Base-by-base conservation (phyloP, 1,139 yeast genomes). In the Kodamaea plutei region DNA sequence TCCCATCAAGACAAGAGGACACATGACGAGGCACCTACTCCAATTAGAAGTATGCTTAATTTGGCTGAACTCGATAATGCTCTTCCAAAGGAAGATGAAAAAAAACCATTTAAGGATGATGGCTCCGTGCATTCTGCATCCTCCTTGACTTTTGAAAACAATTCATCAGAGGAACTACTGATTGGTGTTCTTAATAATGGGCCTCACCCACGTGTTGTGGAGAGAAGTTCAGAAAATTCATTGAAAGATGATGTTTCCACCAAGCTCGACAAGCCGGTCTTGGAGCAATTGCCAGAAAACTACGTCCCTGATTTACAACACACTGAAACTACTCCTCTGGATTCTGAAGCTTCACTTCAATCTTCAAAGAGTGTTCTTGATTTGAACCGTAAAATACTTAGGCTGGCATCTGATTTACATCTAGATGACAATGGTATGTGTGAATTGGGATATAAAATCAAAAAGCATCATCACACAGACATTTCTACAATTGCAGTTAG, bases 381-480 rank as follows among this genome's bases (percentile, higher is more conserved):
- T 23, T 31, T 35, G 24, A 30, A 28, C 21, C 20, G 27, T 5
- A 30, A 30, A 20, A 29, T 35, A 4, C 27, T 35, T 15, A 34
- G 40, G 19, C 29, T 33, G 28, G 17, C 33, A 24, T 37, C 48
- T 7, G 50, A 48, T 24, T 29, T 55, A 19, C 49, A 44, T 22
- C 30, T 63, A 16, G 70, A 63, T 31, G 34, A 48, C 16, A 50
- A 44, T 36, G 72, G 73, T 3, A 32, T 48, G 28, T 66, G 73
- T 42, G 67, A 66, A 20, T 56, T 68, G 35, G 75, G 75, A 3
- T 69, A 68, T 39, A 61, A 51, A 40, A 52, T 69, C 28, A 64
- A 54, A 38, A 66, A 57, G 43, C 75, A 69, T 42, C 71, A 66
- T 43, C 75, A 69, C 42, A 47, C 57, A 28, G 72, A 64, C 9